Evolutionary conservation across 2,329 filamentous ascomycete species (phyloP).

Genomic region (Pseudopithomyces maydicus): DNA sequence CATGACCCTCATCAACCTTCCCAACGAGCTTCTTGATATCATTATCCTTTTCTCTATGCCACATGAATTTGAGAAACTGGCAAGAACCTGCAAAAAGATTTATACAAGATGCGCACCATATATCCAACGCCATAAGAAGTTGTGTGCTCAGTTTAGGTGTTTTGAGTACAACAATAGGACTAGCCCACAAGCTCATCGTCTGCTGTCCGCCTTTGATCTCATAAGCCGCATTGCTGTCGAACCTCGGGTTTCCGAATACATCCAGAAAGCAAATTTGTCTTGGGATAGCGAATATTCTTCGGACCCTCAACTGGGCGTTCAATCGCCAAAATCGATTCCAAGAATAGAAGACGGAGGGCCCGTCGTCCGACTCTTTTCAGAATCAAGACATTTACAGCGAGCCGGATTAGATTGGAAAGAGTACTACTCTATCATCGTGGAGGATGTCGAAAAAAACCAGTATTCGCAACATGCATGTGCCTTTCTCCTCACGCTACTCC

Average conservation of each 20-base stretch:
- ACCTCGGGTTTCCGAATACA: conserved; percentile 25
- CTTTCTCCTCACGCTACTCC: conserved; percentile 29
- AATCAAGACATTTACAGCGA: conserved; percentile 22
- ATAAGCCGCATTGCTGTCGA: conserved; percentile 26
- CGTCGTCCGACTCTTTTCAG: conserved; percentile 22
- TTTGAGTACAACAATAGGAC: conserved; percentile 19
- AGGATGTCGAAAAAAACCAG: conserved; percentile 17
- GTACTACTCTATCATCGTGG: conserved; percentile 22
- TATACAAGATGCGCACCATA: conserved; percentile 24
- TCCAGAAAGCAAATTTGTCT: conserved; percentile 21
- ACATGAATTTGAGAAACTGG: conserved; percentile 27
- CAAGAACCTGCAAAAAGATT: conserved; percentile 26
- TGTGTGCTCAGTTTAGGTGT: conserved; percentile 23
- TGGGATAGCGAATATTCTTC: conserved; percentile 14
- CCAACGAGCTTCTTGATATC: conserved; percentile 23
- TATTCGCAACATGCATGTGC: conserved; percentile 29
- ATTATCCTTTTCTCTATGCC: conserved; percentile 21
- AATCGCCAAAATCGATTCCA: conserved; percentile 12
- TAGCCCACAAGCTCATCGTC: conserved; percentile 1
- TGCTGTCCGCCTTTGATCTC: conserved; percentile 22
- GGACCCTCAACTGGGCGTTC: conserved; percentile 2
- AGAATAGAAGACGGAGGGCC: conserved; percentile 17
- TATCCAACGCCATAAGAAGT: conserved; percentile 23
- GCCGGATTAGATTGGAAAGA: conserved; percentile 30
- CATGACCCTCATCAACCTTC: conserved; percentile 23